Conservation (phyloP, 2,329 filamentous ascomycete species). For the Aspergillus pseudoterreus region DNA sequence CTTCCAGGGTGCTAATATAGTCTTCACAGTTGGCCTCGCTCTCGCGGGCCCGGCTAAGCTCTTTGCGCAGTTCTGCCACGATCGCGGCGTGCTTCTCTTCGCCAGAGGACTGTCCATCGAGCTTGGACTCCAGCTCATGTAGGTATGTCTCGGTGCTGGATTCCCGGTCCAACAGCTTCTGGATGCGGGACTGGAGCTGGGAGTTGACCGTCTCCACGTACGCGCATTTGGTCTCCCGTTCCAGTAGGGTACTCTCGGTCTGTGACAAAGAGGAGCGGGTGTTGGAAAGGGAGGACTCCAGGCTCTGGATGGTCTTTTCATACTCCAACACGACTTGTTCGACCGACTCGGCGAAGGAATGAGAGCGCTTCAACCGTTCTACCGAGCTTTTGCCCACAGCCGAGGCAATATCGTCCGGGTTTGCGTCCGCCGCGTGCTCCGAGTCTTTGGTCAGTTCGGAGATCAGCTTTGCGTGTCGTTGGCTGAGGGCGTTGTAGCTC, state of each 20-base stretch:
- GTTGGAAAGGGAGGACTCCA: slow-evolving; percentile 86
- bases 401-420: slow-evolving; percentile 46
- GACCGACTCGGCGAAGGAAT: slow-evolving; percentile 91
- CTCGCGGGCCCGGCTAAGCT: slow-evolving; percentile 80
- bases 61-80: slow-evolving; percentile 82
- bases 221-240: slow-evolving; percentile 90
- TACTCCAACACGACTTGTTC: slow-evolving; percentile 96
- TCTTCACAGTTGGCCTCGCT: slow-evolving; percentile 90
- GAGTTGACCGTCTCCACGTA: slow-evolving; percentile 89
- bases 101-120: slow-evolving; percentile 84
- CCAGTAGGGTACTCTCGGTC: slow-evolving; percentile 81
- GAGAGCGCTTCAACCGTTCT: slow-evolving; percentile 87
- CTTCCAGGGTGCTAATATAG: slow-evolving; percentile 94
- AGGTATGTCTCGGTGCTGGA: slow-evolving; percentile 88
- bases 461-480: slow-evolving; percentile 92
- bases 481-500: slow-evolving; percentile 85
- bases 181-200: slow-evolving; percentile 83
- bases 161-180: slow-evolving; percentile 90
- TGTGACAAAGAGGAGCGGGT: slow-evolving; percentile 78
- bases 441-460: slow-evolving; percentile 85
- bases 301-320: slow-evolving; percentile 93
- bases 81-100: slow-evolving; percentile 90
- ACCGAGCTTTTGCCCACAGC: slow-evolving; percentile 72
- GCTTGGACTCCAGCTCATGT: slow-evolving; percentile 82
- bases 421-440: slow-evolving; percentile 49